These are phyloP conservation scores for Glarea lozoyensis DNA, from an alignment of 495 filamentous ascomycete genomes.

Conservation along the genomic window DNA sequence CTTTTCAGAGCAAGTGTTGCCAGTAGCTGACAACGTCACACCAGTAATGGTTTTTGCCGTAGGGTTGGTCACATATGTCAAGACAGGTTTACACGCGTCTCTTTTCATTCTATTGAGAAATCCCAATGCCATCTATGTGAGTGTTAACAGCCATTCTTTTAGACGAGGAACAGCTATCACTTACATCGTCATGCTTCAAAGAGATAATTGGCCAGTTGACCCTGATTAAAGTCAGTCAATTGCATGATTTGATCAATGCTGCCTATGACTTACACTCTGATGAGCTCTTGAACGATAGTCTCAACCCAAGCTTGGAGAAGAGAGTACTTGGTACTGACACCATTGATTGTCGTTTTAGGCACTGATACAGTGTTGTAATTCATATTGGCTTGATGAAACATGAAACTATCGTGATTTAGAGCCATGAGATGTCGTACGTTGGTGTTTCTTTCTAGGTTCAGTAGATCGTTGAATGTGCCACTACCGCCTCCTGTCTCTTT, in stretches of 20 bases:
- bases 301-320: constrained; percentile 56
- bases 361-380: constrained; percentile 38
- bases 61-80: constrained; percentile 22
- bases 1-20: constrained; percentile 40
- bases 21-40: constrained; percentile 36
- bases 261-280: constrained; percentile 33
- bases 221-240: not conserved
- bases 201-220: constrained; percentile 45
- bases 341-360: constrained; percentile 38
- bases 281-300: constrained; percentile 44
- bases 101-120: constrained; percentile 46
- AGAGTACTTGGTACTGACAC: constrained; percentile 36
- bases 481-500: constrained; percentile 33
- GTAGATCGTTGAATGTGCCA: constrained; percentile 19
- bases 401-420: constrained; percentile 40
- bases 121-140: constrained; percentile 29
- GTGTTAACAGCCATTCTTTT: not conserved
- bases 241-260: not conserved
- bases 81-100: constrained; percentile 43
- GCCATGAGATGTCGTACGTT: constrained; percentile 47
- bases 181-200: constrained; percentile 40
- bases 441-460: constrained; percentile 38
- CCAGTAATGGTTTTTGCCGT: constrained; percentile 38
- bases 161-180: not conserved
- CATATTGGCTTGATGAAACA: constrained; percentile 53